Base-by-base conservation (phyloP, 2,329 filamentous ascomycete genomes). In the Alternaria longipes region DNA sequence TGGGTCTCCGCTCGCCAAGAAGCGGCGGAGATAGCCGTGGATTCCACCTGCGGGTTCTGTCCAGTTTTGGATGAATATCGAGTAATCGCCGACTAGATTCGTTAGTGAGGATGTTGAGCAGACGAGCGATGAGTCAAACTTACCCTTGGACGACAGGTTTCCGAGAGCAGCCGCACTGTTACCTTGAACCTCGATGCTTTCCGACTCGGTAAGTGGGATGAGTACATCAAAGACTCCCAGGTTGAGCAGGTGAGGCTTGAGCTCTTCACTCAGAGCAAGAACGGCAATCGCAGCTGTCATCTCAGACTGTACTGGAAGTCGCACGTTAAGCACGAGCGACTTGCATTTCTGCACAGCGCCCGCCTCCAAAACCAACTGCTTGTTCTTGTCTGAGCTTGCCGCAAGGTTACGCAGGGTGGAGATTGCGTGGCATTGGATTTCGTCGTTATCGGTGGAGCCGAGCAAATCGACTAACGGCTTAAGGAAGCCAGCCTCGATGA, bases 221-320 rank as follows among this genome's bases (percentile, higher is more conserved):
- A 99, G 82, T 12, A 98, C 94, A 74, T 97, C 95, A 74, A 98
- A 98, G 1, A 99, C 94, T 22, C 94, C 95, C 2, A 98, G 86
- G 63, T 92, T 94, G 56, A 99, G 83, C 12, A 99, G 86, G 75
- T 97, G 92, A 5, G 91, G 89, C 81, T 99, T 99, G 60, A 99
- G 86, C 66, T 99, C 95, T 73, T 99, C 95, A 71, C 94, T 97
- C 53, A 99, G 83, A 18, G 95, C 95, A 65, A 99, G 85, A 14
- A 99, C 95, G 38, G 95, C 95, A 79, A 99, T 97, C 1, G 95
- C 95, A n/a, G 95, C 95, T 5, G 95, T 99, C 95, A 99, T 99
- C 80, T 99, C 95, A 2, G 94, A 97, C 78, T 99, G 95, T 3
- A 99, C 95, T 40, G 92, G 94, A 50, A 98, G 86, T 0, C 95